Percentiles rank a stretch among this genome's conserved stretches.
These are phyloP conservation scores for Trichosporon sp. DNA, from an alignment of 1,284 basidiomycete species.

Conservation along the genomic window DNA sequence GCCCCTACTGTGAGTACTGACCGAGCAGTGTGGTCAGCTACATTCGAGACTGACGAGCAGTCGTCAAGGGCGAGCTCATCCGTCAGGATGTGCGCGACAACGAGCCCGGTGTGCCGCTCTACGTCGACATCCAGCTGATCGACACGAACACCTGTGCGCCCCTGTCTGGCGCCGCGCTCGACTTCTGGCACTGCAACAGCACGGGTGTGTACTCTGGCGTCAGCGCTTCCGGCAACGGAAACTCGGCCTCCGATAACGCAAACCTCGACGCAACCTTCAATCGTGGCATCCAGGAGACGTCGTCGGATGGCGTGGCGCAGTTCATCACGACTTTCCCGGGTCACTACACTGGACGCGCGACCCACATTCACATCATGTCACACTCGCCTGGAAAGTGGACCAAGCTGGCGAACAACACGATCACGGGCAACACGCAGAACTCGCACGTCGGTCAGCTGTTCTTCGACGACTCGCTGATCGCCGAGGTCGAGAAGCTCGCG, in stretches of 20 bases:
- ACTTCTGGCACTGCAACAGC: conserved; percentile 60
- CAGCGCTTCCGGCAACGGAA: conserved; percentile 36
- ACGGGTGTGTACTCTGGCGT: conserved; percentile 51
- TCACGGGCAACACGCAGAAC: conserved; percentile 35
- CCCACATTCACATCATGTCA: conserved; percentile 24
- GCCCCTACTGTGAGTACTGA: conserved; percentile 21
- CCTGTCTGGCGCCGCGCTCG: conserved; percentile 61
- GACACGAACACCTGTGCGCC: conserved; percentile 68
- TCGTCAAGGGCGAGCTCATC: conserved; percentile 35
- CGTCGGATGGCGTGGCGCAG: conserved; percentile 60
- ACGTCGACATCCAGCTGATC: conserved; percentile 45
- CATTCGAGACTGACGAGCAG: not conserved
- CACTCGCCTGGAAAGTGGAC: conserved; percentile 16
- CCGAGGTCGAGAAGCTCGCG: conserved; percentile 40
- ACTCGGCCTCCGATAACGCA: conserved; percentile 40
- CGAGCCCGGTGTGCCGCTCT: conserved; percentile 53
- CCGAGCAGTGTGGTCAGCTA: not conserved
- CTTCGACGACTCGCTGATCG: conserved; percentile 49
- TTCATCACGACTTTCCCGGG: conserved; percentile 67
- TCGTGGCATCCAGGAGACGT: conserved; percentile 62
- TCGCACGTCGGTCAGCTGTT: conserved; percentile 51
- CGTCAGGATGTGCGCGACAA: conserved; percentile 55
- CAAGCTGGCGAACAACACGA: conserved; percentile 31
- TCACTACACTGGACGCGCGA: conserved; percentile 47
- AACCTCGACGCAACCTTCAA: conserved; percentile 53